These are phyloP conservation scores for Alternaria novae-zelandiae DNA, from an alignment of 2,329 filamentous ascomycete species.

Conservation along the genomic window DNA sequence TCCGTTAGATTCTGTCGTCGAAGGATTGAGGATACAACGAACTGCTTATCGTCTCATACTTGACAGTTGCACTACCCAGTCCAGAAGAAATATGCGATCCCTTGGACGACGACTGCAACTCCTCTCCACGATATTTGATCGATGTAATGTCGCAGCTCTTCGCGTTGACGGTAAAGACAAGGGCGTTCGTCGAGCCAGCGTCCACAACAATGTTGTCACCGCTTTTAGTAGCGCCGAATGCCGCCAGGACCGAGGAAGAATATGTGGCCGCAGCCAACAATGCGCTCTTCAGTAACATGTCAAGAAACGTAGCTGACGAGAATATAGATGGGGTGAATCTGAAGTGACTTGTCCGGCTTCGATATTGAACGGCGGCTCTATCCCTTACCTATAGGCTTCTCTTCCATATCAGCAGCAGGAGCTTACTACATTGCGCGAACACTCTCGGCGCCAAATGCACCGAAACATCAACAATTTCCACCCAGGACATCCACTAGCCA, in stretches of 20 bases:
- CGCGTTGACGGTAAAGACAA: slow-evolving; percentile 46
- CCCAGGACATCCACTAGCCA: slow-evolving; percentile 13
- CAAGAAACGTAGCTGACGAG: not conserved
- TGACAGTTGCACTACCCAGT: slow-evolving; percentile 64
- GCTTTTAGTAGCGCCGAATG: slow-evolving; percentile 45
- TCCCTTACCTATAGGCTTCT: slow-evolving; percentile 11
- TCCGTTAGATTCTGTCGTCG: not conserved
- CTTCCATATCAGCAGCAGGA: not conserved
- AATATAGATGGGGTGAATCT: not conserved
- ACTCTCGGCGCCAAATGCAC: slow-evolving; percentile 28
- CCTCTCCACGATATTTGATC: slow-evolving; percentile 64
- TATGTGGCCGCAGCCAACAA: slow-evolving; percentile 36
- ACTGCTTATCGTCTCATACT: slow-evolving; percentile 46
- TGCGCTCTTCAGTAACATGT: slow-evolving; percentile 36
- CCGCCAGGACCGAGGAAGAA: slow-evolving; percentile 36
- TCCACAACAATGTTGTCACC: slow-evolving; percentile 42
- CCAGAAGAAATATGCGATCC: slow-evolving; percentile 66
- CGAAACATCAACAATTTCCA: slow-evolving; percentile 27
- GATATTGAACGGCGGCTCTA: not conserved
- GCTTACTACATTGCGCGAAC: not conserved
- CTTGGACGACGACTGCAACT: slow-evolving; percentile 62
- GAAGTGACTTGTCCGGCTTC: not conserved
- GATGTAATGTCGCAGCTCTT: slow-evolving; percentile 69
- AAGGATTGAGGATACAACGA: slow-evolving; percentile 7
- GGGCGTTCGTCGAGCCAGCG: slow-evolving; percentile 39